A percentile compares a stretch with the other conserved stretches of the same genome.
phyloP scores from a whole-genome alignment of 1,284 basidiomycete genomes.

The Mycena citricolor region DNA sequence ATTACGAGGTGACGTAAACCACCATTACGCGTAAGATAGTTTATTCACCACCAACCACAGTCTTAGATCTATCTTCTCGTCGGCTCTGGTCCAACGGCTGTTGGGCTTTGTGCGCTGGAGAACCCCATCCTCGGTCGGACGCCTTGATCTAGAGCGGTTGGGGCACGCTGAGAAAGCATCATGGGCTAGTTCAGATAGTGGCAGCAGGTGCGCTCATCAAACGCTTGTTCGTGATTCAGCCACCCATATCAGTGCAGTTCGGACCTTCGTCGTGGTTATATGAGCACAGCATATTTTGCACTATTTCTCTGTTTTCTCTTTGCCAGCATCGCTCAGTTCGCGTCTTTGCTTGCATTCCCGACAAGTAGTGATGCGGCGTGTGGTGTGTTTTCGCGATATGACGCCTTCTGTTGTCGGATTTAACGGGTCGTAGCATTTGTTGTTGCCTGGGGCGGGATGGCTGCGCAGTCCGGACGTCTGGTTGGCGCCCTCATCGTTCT shows the following conservation, averaged over 20 bases:
- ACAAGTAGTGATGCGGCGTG: slow-evolving; percentile 34
- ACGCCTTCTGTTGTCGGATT: no score
- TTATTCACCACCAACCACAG: slow-evolving; percentile 24
- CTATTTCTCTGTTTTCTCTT: slow-evolving; percentile 46
- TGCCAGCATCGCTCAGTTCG: slow-evolving; percentile 43
- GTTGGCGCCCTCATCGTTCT: slow-evolving; percentile 45
- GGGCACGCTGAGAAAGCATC: slow-evolving; percentile 15
- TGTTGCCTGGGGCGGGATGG: slow-evolving; percentile 48
- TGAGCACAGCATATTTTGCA: slow-evolving; percentile 35
- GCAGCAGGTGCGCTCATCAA: slow-evolving; percentile 10
- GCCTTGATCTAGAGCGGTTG: slow-evolving; percentile 14
- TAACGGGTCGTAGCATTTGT: slow-evolving; percentile 49
- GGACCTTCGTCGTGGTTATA: slow-evolving; percentile 19
- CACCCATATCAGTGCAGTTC: slow-evolving; percentile 3
- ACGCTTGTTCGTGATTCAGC: neutral
- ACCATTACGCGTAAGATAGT: neutral
- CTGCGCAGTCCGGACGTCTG: slow-evolving; percentile 43
- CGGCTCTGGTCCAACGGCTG: slow-evolving; percentile 23
- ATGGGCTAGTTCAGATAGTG: slow-evolving; percentile 11
- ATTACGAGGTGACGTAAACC: slow-evolving; percentile 28
- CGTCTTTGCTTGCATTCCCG: slow-evolving; percentile 40
- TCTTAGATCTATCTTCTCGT: slow-evolving; percentile 35
- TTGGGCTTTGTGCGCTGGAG: slow-evolving; percentile 18
- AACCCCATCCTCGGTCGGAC: slow-evolving; percentile 1
- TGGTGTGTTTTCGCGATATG: slow-evolving; percentile 36